A percentile compares a stretch with the other conserved stretches of the same genome.
phyloP scores from a whole-genome alignment of 2,329 filamentous ascomycete species.

The Leptographium flavum region DNA sequence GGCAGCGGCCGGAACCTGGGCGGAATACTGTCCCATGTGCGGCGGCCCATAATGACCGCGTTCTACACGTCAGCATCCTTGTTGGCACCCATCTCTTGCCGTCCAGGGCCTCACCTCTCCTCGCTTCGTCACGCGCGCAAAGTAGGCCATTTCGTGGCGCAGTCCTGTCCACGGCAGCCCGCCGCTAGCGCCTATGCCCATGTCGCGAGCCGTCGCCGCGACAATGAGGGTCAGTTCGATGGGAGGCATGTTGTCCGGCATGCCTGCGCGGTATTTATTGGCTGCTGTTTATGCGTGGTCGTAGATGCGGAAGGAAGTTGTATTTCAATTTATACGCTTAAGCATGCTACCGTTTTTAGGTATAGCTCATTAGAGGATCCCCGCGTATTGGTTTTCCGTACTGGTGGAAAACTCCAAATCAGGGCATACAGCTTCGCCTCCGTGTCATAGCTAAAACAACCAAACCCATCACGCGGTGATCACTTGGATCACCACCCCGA shows the following conservation, averaged over 20 bases:
- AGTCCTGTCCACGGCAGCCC: conserved; percentile 80
- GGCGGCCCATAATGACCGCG: conserved; percentile 92
- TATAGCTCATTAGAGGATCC: too few relatives aligned
- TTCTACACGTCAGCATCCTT: conserved; percentile 29
- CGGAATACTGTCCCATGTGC: conserved; percentile 91
- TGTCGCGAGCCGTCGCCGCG: conserved; percentile 64
- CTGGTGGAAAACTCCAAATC: too few relatives aligned
- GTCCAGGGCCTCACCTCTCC: conserved; percentile 16
- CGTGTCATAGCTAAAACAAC: too few relatives aligned
- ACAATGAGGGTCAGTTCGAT: conserved; percentile 77
- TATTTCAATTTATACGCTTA: too few relatives aligned
- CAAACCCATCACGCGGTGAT: too few relatives aligned
- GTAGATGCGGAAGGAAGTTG: too few relatives aligned
- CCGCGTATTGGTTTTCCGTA: too few relatives aligned
- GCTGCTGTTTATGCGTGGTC: too few relatives aligned
- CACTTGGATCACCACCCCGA: too few relatives aligned
- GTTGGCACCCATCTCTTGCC: background rate
- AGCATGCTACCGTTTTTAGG: too few relatives aligned
- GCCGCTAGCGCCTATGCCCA: conserved; percentile 76
- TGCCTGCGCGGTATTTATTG: too few relatives aligned
- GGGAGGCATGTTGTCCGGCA: conserved; percentile 7
- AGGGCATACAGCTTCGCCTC: too few relatives aligned
- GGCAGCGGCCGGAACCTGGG: conserved; percentile 62
- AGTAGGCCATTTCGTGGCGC: conserved; percentile 88
- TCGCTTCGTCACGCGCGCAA: conserved; percentile 75